A percentile compares a stretch with the other conserved stretches of the same genome.
phyloP scores from a whole-genome alignment of 331 rosid genomes.

The Malus hybrid region DNA sequence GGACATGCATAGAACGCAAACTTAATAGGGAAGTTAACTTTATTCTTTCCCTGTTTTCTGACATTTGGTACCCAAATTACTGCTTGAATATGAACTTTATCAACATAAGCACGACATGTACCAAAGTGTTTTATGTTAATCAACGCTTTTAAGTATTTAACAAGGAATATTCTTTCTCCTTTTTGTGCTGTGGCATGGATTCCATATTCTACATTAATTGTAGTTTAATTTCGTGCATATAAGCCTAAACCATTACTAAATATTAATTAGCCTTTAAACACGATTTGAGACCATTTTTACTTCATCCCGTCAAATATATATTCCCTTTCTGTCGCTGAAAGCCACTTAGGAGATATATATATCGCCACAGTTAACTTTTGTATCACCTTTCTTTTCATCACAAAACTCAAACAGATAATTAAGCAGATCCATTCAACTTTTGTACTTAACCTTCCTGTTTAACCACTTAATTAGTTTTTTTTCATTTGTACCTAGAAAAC shows the following conservation, averaged over 20 bases:
- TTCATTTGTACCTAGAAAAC: background rate
- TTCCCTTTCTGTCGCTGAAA: slow-evolving; percentile 22
- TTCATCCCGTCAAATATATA: slow-evolving; percentile 30
- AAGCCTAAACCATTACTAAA: background rate
- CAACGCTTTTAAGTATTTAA: background rate
- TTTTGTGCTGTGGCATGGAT: slow-evolving; percentile 9
- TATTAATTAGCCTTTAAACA: background rate
- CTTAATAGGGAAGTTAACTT: background rate
- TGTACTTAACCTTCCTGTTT: slow-evolving; percentile 14
- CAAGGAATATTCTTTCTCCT: background rate
- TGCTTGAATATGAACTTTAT: slow-evolving; percentile 4
- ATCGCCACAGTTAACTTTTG: background rate
- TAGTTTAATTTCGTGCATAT: background rate
- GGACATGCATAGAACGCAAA: background rate
- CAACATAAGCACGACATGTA: background rate
- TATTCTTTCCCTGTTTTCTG: background rate
- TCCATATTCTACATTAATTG: slow-evolving; percentile 26
- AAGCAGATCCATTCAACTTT: slow-evolving; percentile 18
- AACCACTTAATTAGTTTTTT: background rate
- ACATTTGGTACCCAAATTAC: background rate
- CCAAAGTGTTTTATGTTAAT: background rate
- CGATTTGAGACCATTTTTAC: slow-evolving; percentile 14
- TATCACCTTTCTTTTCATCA: background rate
- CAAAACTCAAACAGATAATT: slow-evolving; percentile 14
- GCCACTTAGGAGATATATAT: slow-evolving; percentile 29